These are phyloP conservation scores for Lactarius akahatsu DNA, from an alignment of 768 basidiomycete species.

Conservation along the genomic window DNA sequence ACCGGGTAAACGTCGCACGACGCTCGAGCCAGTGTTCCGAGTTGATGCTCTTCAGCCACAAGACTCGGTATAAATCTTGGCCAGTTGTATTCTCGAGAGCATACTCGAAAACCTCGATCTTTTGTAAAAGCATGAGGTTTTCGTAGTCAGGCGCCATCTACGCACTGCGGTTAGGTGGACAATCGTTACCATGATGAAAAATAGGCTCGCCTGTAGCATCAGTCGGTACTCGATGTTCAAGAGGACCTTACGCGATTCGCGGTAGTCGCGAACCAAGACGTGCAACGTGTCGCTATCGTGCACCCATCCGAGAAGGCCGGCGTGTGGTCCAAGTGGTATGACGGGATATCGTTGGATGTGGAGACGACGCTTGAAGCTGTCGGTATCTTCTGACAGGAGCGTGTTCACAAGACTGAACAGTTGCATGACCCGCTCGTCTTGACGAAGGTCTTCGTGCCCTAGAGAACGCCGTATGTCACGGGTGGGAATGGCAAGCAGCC, in stretches of 20 bases:
- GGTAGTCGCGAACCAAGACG: constrained; percentile 92
- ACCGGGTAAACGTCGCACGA: constrained; percentile 92
- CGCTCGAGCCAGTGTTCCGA: constrained; percentile 99
- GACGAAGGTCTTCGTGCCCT: constrained; percentile 98
- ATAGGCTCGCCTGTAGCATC: constrained; percentile 81
- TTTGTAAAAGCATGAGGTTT: constrained; percentile 88
- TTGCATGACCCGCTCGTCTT: constrained; percentile 99
- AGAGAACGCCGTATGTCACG: neutral
- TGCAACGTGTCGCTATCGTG: constrained; percentile 96
- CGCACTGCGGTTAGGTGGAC: neutral
- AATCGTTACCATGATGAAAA: neutral
- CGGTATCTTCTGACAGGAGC: constrained; percentile 85
- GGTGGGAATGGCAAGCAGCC: neutral
- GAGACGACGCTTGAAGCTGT: constrained; percentile 93
- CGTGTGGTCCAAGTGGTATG: constrained; percentile 93
- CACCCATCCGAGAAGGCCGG: constrained; percentile 95
- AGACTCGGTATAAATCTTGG: constrained; percentile 92
- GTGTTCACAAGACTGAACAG: constrained; percentile 97
- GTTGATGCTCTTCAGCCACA: constrained; percentile 94
- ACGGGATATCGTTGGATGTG: constrained; percentile 93
- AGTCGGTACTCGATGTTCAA: constrained; percentile 98
- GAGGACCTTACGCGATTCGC: constrained; percentile 93
- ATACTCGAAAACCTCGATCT: constrained; percentile 99
- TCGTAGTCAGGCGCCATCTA: constrained; percentile 99
- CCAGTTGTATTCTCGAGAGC: constrained; percentile 98